These are phyloP conservation scores for Crinitomyces ghanaensis DNA, from an alignment of 805 yeast genomes.

Conservation along the genomic window DNA sequence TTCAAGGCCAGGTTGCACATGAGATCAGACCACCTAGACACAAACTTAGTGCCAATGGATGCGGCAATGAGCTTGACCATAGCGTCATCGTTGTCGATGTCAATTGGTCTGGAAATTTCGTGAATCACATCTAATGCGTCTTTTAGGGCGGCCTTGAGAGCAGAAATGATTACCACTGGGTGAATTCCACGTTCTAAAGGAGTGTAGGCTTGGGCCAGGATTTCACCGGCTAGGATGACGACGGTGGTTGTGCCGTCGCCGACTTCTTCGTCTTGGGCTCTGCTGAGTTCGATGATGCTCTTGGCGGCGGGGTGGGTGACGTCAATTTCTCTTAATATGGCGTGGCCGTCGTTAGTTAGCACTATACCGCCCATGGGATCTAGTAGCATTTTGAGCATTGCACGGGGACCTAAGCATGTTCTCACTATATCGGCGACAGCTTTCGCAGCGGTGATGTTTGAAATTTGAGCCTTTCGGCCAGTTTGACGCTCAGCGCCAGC, in stretches of 20 bases:
- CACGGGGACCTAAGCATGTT: conserved; percentile 97
- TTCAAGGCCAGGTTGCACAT: conserved; percentile 83
- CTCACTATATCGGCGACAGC: conserved; percentile 97
- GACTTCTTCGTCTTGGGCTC: conserved; percentile 97
- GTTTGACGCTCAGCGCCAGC: conserved; percentile 87
- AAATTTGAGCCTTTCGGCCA: conserved; percentile 94
- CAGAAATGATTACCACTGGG: conserved; percentile 92
- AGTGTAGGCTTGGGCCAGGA: conserved; percentile 88
- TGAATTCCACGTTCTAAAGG: conserved; percentile 87
- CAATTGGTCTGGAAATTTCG: conserved; percentile 73
- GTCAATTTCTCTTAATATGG: conserved; percentile 81
- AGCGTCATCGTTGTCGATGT: conserved; percentile 70
- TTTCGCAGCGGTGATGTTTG: conserved; percentile 98
- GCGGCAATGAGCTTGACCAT: conserved; percentile 80
- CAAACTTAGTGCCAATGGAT: conserved; percentile 92
- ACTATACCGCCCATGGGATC: conserved; percentile 95
- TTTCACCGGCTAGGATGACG: conserved; percentile 93
- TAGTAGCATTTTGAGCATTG: conserved; percentile 94
- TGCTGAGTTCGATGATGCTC: conserved; percentile 90
- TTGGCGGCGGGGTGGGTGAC: conserved; percentile 97
- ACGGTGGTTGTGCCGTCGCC: conserved; percentile 99
- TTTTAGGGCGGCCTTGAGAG: conserved; percentile 76
- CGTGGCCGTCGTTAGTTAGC: conserved; percentile 96
- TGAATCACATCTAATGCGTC: conserved; percentile 88
- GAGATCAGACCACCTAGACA: conserved; percentile 76